These are phyloP conservation scores for Sparassis latifolia DNA, from an alignment of 1,284 basidiomycete species.

Conservation along the genomic window DNA sequence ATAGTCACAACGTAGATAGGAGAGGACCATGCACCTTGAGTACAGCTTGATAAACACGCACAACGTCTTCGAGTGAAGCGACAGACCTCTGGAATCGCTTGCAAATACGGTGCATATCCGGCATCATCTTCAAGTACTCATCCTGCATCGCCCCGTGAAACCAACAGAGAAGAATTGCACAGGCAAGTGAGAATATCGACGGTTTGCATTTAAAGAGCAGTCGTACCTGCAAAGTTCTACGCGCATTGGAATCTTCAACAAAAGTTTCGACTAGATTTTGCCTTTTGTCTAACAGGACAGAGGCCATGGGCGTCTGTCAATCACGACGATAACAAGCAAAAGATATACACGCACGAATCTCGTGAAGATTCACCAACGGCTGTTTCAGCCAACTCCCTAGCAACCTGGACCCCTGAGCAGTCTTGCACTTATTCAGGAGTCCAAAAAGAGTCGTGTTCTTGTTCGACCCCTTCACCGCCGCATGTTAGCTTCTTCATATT, in stretches of 20 bases:
- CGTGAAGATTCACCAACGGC: slow-evolving; percentile 89
- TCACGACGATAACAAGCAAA: slow-evolving; percentile 1
- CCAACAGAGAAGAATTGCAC: neutral
- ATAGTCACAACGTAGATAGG: neutral
- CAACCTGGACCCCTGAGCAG: slow-evolving; percentile 89
- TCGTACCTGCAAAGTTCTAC: slow-evolving; percentile 67
- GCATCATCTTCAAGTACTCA: slow-evolving; percentile 86
- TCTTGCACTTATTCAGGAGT: slow-evolving; percentile 93
- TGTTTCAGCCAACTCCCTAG: slow-evolving; percentile 96
- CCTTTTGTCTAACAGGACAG: slow-evolving; percentile 52
- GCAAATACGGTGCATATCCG: slow-evolving; percentile 89
- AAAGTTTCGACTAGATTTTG: slow-evolving; percentile 88
- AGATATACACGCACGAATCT: slow-evolving; percentile 66
- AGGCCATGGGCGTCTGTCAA: neutral
- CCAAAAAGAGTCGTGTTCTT: slow-evolving; percentile 89
- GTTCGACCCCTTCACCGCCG: slow-evolving; percentile 38
- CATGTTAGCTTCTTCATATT: too few species aligned
- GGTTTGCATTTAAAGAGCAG: neutral
- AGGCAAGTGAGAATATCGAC: too few species aligned
- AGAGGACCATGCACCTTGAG: slow-evolving; percentile 36
- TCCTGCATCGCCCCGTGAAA: slow-evolving; percentile 40
- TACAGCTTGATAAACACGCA: slow-evolving; percentile 92
- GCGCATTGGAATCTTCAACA: slow-evolving; percentile 70
- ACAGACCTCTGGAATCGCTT: slow-evolving; percentile 87
- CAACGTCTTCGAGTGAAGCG: slow-evolving; percentile 91